Evolutionary conservation across 371 early-diverging fungal genomes (phyloP).

Genomic region (Lichtheimia hyalospora): DNA sequence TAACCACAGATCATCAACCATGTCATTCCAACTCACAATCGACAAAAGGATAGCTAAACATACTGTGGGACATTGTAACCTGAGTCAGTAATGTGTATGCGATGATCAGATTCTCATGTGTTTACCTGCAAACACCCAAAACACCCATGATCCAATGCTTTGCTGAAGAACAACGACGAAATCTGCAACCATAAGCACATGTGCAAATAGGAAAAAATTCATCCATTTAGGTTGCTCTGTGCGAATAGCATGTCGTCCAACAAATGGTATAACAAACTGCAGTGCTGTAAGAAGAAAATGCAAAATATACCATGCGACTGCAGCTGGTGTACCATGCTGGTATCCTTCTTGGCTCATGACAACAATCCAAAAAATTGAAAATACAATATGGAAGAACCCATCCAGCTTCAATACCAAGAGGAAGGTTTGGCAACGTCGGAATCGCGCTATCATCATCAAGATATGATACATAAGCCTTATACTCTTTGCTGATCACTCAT

Average conservation of each 20-base stretch:
- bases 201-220: slow-evolving; percentile 29
- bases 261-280: slow-evolving; percentile 35
- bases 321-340: slow-evolving; percentile 17
- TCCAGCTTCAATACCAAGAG: slow-evolving; percentile 42
- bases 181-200: slow-evolving; percentile 34
- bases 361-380: slow-evolving; percentile 46
- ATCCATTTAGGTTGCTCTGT: slow-evolving; percentile 35
- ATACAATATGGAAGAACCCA: slow-evolving; percentile 47
- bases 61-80: slow-evolving; percentile 17
- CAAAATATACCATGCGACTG: slow-evolving; percentile 35
- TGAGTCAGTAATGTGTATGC: background rate
- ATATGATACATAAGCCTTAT: background rate
- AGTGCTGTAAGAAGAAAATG: slow-evolving; percentile 39
- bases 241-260: slow-evolving; percentile 36
- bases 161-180: slow-evolving; percentile 43
- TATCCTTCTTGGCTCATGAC: slow-evolving; percentile 48
- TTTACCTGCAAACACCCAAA: slow-evolving; percentile 54
- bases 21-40: slow-evolving; percentile 28
- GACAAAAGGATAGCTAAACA: slow-evolving; percentile 43
- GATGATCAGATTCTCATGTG: background rate
- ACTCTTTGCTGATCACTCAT: background rate
- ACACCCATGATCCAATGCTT: slow-evolving; percentile 42
- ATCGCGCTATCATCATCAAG: slow-evolving; percentile 25
- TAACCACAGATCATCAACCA: no score
- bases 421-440: slow-evolving; percentile 33